phyloP scores from a whole-genome alignment of 2,329 filamentous ascomycete genomes.

The Botrytis sinoallii region DNA sequence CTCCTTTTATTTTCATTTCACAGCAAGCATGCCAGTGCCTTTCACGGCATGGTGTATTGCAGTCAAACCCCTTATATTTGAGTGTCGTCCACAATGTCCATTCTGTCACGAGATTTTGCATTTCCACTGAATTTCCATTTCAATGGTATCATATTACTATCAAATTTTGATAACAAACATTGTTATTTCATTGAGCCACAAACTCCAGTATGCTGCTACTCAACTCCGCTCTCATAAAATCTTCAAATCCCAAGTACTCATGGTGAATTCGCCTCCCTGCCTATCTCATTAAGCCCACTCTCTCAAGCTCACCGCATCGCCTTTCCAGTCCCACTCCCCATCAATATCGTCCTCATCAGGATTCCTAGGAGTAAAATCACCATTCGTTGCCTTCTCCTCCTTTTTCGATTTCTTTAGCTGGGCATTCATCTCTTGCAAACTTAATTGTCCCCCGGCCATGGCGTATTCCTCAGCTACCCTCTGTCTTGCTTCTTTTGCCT shows the following conservation, averaged over 20 bases:
- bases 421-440: not conserved
- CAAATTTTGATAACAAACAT: not conserved
- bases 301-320: not conserved
- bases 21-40: not conserved
- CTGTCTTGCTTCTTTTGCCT: not conserved
- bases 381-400: not conserved
- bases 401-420: not conserved
- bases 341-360: not conserved
- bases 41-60: too few species aligned
- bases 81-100: not conserved
- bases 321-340: not conserved
- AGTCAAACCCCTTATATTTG: not conserved
- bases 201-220: not conserved
- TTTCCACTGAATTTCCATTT: not conserved
- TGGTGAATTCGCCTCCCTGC: not conserved
- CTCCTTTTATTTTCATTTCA: not conserved
- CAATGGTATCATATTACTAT: not conserved
- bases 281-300: not conserved
- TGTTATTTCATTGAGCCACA: not conserved
- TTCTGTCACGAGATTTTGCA: not conserved
- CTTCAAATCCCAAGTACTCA: not conserved
- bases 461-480: not conserved
- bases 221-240: not conserved
- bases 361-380: too few species aligned
- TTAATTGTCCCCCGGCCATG: not conserved